These are phyloP conservation scores for Pythium dissimile DNA, from an alignment of 352 stramenopile species.

Conservation along the genomic window DNA sequence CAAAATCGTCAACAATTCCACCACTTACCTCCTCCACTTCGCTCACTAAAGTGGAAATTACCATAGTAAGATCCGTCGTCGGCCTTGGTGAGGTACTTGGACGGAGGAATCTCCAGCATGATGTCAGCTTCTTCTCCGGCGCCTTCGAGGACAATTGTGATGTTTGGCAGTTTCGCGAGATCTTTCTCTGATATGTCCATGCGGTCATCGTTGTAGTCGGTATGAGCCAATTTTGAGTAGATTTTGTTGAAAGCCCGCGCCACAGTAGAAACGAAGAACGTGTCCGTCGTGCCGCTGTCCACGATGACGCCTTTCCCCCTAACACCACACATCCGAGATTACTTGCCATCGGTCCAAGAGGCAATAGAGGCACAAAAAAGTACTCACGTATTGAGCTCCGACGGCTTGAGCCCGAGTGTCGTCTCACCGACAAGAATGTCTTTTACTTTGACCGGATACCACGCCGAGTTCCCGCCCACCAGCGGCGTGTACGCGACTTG, in stretches of 20 bases:
- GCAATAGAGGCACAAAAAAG: background rate
- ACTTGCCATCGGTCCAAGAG: background rate
- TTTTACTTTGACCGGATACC: constrained; percentile 83
- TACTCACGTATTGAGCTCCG: constrained; percentile 47
- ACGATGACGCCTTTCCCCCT: constrained; percentile 77
- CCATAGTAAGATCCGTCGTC: constrained; percentile 49
- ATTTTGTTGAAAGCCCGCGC: constrained; percentile 48
- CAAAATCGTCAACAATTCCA: background rate
- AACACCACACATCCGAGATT: background rate
- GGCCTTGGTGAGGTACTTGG: constrained; percentile 59
- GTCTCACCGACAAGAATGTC: constrained; percentile 58
- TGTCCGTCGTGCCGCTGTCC: constrained; percentile 84
- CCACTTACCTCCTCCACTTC: constrained; percentile 59
- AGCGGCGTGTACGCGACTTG: constrained; percentile 67
- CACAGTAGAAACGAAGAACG: constrained; percentile 60
- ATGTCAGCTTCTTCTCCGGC: constrained; percentile 49
- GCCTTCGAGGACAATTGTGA: constrained; percentile 65
- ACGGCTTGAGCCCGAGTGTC: constrained; percentile 38
- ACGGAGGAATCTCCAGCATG: constrained; percentile 53
- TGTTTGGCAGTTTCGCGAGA: constrained; percentile 42
- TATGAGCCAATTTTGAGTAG: constrained; percentile 42
- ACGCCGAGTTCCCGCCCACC: constrained; percentile 39
- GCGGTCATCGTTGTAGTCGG: constrained; percentile 53
- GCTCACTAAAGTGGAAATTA: constrained; percentile 83
- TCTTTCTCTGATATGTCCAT: constrained; percentile 47